Evolutionary conservation across 495 filamentous ascomycete genomes (phyloP), one percentile per base, ranked within the genome.

Genomic region (Acidiella bohemica): DNA sequence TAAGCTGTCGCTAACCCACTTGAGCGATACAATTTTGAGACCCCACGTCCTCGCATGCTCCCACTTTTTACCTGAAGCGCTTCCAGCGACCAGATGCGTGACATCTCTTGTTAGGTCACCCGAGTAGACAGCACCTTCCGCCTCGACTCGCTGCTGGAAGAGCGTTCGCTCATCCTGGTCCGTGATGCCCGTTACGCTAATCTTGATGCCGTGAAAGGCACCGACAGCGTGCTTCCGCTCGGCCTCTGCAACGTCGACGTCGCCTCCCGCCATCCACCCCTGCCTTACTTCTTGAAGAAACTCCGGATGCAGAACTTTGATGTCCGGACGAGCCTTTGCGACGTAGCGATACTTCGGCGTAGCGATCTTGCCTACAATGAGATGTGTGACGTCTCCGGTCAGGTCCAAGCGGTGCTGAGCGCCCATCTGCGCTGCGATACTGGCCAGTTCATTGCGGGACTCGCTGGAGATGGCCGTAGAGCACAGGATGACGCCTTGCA

Each of bases 311-410:
- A 97, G 71, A 34, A 84, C 81, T 40, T 71, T 73, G 49, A 97
- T 76, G 56, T 97, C 90, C 24, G 76, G 70, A 21, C 90, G 71
- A 56, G 87, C 81, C 46, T 76, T 84, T 17, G 90, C 90, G 53
- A 95, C 88, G 61, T 90, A 94, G 53, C 77, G 80, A 65, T 97
- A 97, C 58, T 97, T 97, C 11, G 78, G 72, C 0, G 87, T 95
- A 49, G 84, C 70, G 41, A 80, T 78, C 42, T 81, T 78, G 52
- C 86, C 90, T 47, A 93, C 82, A 48, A 97, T 73, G 21, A 97
- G 72, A 63, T 97, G 90, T 2, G 90, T 97, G 43, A 93, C 85
- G 56, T 95, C 84, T 32, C 81, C 81, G 23, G 90, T 96, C n/a
- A 97, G 76, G 58, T 96, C 84, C 53, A 81, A 76, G 42, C 80